Conservation (phyloP, 768 basidiomycete genomes). For the Russula vinacea region DNA sequence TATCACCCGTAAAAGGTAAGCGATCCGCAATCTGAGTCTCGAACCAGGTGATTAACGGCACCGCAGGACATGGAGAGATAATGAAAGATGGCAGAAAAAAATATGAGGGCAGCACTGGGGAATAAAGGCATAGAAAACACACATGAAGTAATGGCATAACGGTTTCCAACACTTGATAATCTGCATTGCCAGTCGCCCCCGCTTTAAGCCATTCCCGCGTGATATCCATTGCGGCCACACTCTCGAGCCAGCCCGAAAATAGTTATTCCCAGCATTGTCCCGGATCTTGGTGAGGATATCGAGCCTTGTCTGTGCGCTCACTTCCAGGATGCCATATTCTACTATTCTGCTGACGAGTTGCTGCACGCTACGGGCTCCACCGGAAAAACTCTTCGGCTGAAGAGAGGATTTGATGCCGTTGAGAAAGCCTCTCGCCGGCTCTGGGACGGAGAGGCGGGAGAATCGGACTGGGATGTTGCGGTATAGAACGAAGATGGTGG, state of each 20-base stretch:
- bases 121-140: conserved; percentile 39
- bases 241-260: conserved; percentile 87
- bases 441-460: conserved; percentile 40
- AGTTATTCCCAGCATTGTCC: conserved; percentile 81
- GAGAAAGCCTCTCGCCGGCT: conserved; percentile 56
- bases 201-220: conserved; percentile 80
- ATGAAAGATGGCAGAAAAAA: conserved; percentile 28
- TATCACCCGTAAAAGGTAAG: conserved; percentile 68
- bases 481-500: conserved; percentile 42
- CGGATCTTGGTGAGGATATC: conserved; percentile 79
- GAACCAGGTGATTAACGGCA: conserved; percentile 15
- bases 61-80: conserved; percentile 13
- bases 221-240: conserved; percentile 68
- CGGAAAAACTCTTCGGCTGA: conserved; percentile 56
- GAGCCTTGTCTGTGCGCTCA: conserved; percentile 60
- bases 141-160: conserved; percentile 87
- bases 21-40: conserved; percentile 72
- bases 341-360: conserved; percentile 57
- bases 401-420: conserved; percentile 54
- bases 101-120: conserved; percentile 22
- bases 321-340: conserved; percentile 59
- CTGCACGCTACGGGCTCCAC: conserved; percentile 61
- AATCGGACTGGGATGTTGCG: conserved; percentile 34
- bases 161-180: conserved; percentile 60
- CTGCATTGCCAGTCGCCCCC: conserved; percentile 55